Conservation (phyloP, 176 grass and related monocot genomes). For the Phoenix dactylifera region DNA sequence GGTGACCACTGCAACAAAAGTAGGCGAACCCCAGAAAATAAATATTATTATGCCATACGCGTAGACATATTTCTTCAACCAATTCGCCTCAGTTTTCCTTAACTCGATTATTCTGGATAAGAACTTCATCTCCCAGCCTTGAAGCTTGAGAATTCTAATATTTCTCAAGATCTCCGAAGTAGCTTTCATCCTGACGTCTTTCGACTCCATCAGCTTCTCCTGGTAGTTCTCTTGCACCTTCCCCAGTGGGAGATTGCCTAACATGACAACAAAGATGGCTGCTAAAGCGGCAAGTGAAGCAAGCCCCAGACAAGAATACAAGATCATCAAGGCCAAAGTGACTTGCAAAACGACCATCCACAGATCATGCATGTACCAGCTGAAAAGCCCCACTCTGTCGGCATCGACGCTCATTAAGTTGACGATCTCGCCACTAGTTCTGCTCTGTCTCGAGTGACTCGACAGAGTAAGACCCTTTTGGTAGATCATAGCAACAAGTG, state of each 20-base stretch:
- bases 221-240: constrained; percentile 54
- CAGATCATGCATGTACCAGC: constrained; percentile 67
- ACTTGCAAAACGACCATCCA: constrained; percentile 73
- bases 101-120: constrained; percentile 62
- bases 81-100: constrained; percentile 52
- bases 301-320: constrained; percentile 50
- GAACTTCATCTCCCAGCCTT: constrained; percentile 93
- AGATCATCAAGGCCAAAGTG: constrained; percentile 51
- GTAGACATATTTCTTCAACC: constrained; percentile 64
- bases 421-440: constrained; percentile 60
- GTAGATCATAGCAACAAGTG: constrained; percentile 59
- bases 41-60: constrained; percentile 23
- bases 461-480: constrained; percentile 63
- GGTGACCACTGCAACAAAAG: constrained; percentile 64
- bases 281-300: constrained; percentile 44
- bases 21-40: constrained; percentile 45
- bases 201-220: constrained; percentile 65
- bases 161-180: constrained; percentile 72
- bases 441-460: constrained; percentile 52
- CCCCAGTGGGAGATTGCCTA: constrained; percentile 60
- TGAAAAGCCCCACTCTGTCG: constrained; percentile 31
- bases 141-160: constrained; percentile 84
- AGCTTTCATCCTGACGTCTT: constrained; percentile 73
- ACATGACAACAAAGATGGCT: constrained; percentile 54
- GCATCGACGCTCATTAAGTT: constrained; percentile 76